phyloP scores from a whole-genome alignment of 2,329 filamentous ascomycete species.

The Metarhizium humberi region DNA sequence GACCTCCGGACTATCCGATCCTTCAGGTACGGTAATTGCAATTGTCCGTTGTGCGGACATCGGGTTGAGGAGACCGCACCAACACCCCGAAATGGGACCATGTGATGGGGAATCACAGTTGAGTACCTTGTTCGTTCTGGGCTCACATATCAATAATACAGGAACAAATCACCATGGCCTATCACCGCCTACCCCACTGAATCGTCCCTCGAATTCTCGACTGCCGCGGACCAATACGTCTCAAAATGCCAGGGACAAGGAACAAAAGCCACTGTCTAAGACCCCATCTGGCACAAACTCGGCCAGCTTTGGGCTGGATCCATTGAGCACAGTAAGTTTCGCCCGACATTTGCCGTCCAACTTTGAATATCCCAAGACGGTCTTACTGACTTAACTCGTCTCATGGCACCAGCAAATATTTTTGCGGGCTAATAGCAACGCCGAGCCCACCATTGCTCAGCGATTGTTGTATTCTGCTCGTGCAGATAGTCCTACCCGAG shows the following conservation, averaged over 20 bases:
- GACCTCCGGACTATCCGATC: conserved; percentile 18
- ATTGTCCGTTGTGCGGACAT: background rate
- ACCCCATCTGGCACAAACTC: conserved; percentile 15
- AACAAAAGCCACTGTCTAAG: conserved; percentile 19
- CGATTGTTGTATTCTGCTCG: conserved; percentile 42
- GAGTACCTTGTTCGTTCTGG: background rate
- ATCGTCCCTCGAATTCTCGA: conserved; percentile 13
- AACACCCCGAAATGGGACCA: background rate
- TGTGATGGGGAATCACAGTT: background rate
- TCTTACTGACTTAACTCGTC: background rate
- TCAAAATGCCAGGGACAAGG: conserved; percentile 23
- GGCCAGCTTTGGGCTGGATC: conserved; percentile 23
- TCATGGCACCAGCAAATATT: conserved; percentile 27
- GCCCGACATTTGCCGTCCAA: background rate
- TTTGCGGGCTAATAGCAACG: conserved; percentile 25
- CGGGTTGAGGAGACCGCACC: background rate
- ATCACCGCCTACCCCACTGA: conserved; percentile 7
- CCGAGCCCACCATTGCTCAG: conserved; percentile 40
- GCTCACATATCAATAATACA: conserved; percentile 2
- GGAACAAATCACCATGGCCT: conserved; percentile 5
- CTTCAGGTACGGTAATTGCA: conserved; percentile 17
- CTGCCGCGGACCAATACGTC: conserved; percentile 54
- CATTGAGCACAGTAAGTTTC: conserved; percentile 26
- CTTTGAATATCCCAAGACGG: background rate
- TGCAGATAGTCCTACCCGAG: conserved; percentile 41